A percentile compares a stretch with the other conserved stretches of the same genome.
Evolutionary conservation across 2,329 filamentous ascomycete species (phyloP).

Genomic region (Tolypocladium ovalisporum): DNA sequence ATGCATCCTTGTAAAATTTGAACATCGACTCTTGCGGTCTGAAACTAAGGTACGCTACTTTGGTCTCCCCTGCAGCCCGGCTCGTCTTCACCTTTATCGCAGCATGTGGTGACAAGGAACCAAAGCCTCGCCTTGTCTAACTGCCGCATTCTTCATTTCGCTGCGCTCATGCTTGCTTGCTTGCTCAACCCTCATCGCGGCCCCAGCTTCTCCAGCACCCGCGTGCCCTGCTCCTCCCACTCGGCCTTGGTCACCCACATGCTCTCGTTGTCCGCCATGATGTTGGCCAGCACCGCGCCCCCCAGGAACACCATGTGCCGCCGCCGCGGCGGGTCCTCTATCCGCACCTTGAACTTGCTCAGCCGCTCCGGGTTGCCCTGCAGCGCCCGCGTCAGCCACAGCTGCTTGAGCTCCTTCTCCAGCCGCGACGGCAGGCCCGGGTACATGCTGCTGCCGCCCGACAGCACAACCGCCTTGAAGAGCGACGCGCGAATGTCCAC

Average conservation of each 20-base stretch:
- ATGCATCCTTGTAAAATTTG: too few relatives aligned
- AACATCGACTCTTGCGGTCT: too few relatives aligned
- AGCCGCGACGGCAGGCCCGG: constrained; percentile 85
- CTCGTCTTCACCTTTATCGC: too few relatives aligned
- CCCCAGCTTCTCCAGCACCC: constrained; percentile 83
- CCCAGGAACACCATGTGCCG: constrained; percentile 99
- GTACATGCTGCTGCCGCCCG: constrained; percentile 98
- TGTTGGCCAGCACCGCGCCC: constrained; percentile 91
- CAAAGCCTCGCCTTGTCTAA: not conserved
- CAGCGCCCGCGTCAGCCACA: constrained; percentile 90
- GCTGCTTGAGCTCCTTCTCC: constrained; percentile 97
- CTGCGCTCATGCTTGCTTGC: not conserved
- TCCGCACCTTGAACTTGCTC: constrained; percentile 98
- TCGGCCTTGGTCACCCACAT: constrained; percentile 99
- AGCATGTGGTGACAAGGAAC: too few relatives aligned
- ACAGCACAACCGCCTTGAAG: constrained; percentile 95
- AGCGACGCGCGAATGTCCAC: constrained; percentile 89
- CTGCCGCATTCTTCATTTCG: not conserved
- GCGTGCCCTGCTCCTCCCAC: constrained; percentile 86
- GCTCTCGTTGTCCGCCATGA: constrained; percentile 97
- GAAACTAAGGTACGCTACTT: too few relatives aligned
- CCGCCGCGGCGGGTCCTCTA: constrained; percentile 91
- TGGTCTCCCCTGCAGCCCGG: not conserved
- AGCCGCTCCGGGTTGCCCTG: constrained; percentile 85
- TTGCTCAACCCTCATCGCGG: constrained; percentile 49